These are phyloP conservation scores for Aspergillus saccharolyticus DNA, from an alignment of 495 filamentous ascomycete species.

Conservation along the genomic window DNA sequence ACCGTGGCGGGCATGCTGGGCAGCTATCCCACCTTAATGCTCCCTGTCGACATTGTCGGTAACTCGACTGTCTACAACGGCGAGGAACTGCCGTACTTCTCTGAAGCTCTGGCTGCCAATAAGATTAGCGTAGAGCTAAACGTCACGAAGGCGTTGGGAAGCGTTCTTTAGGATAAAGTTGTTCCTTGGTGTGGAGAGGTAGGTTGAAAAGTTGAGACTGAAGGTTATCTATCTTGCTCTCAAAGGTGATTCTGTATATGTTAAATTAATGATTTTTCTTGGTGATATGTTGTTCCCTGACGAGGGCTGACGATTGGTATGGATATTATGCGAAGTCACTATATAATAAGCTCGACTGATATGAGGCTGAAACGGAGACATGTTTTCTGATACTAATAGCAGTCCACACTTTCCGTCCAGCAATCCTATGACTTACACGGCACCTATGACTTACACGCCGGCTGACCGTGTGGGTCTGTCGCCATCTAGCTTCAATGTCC, in stretches of 20 bases:
- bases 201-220: background rate
- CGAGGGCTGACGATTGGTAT: background rate
- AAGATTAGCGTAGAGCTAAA: conserved; percentile 39
- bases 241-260: too few species aligned
- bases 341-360: background rate
- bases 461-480: too few species aligned
- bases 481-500: too few species aligned
- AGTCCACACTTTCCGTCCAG: too few species aligned
- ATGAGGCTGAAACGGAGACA: background rate
- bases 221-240: background rate
- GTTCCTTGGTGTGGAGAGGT: background rate
- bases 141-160: conserved; percentile 31
- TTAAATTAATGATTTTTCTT: background rate
- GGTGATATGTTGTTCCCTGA: background rate
- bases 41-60: conserved; percentile 57
- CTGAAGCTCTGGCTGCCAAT: conserved; percentile 40
- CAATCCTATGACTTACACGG: too few species aligned
- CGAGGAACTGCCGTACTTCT: conserved; percentile 57
- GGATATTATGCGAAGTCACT: background rate
- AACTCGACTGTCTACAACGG: conserved; percentile 55
- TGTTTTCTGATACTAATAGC: too few species aligned
- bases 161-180: background rate
- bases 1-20: conserved; percentile 41
- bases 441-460: too few species aligned
- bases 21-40: conserved; percentile 47